Evolutionary conservation across 2,329 filamentous ascomycete genomes (phyloP).

Genomic region (Calonectria hongkongensis): DNA sequence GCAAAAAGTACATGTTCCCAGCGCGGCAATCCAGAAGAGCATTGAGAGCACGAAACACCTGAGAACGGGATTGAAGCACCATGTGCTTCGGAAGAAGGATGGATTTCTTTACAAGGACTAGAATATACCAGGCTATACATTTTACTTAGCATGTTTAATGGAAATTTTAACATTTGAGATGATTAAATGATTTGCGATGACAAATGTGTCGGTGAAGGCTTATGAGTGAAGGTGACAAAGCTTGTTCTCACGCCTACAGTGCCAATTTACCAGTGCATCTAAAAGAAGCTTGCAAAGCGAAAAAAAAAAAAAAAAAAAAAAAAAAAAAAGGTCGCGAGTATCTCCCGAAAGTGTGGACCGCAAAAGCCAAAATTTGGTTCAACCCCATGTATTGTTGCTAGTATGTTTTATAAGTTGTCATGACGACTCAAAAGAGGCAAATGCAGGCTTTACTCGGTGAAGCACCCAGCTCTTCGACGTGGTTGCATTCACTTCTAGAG

Average conservation of each 20-base stretch:
- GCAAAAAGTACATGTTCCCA: conserved; percentile 54
- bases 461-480: too few relatives aligned
- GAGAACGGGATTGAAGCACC: conserved; percentile 51
- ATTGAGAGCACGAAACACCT: conserved; percentile 43
- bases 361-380: too few relatives aligned
- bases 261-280: too few relatives aligned
- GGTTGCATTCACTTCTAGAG: background rate
- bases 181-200: background rate
- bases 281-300: too few relatives aligned
- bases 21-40: conserved; percentile 53
- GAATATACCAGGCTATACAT: background rate
- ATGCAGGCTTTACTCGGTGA: background rate
- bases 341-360: too few relatives aligned
- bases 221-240: background rate
- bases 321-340: too few relatives aligned
- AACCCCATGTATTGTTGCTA: too few relatives aligned
- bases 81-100: conserved; percentile 49
- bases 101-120: conserved; percentile 51
- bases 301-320: too few relatives aligned
- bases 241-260: background rate
- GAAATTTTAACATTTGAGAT: background rate
- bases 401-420: too few relatives aligned
- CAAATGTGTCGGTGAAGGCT: background rate
- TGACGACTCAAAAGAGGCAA: too few relatives aligned
- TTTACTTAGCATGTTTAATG: background rate